These are phyloP conservation scores for Mucor indicus DNA, from an alignment of 371 early-diverging fungal genomes.

Conservation along the genomic window DNA sequence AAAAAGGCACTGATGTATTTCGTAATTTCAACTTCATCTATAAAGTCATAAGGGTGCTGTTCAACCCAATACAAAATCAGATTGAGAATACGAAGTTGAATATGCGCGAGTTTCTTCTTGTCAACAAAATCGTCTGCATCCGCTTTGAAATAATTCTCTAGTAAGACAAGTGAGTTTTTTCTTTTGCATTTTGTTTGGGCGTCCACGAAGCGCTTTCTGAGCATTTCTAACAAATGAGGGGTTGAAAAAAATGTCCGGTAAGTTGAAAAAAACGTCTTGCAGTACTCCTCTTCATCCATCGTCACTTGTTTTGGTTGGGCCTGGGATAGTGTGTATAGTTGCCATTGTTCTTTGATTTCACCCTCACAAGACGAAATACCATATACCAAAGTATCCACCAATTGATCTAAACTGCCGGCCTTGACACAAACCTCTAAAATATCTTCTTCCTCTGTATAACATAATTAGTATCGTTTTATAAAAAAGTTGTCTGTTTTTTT, in stretches of 20 bases:
- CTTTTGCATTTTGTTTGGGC: conserved; percentile 16
- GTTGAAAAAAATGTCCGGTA: conserved; percentile 56
- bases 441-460: conserved; percentile 1
- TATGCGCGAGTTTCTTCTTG: conserved; percentile 40
- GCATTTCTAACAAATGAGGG: conserved; percentile 44
- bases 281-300: conserved; percentile 50
- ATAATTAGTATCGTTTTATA: too few relatives aligned
- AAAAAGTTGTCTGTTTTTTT: not conserved
- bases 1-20: conserved; percentile 28
- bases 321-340: conserved; percentile 17
- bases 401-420: conserved; percentile 47
- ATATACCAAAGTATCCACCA: conserved; percentile 52
- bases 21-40: conserved; percentile 51
- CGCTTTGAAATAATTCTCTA: conserved; percentile 11
- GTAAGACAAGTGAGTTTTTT: conserved; percentile 4
- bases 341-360: conserved; percentile 44
- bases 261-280: conserved; percentile 52
- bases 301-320: conserved; percentile 1
- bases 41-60: conserved; percentile 64
- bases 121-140: conserved; percentile 1
- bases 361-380: conserved; percentile 46
- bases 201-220: conserved; percentile 43
- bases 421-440: conserved; percentile 40
- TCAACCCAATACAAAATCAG: conserved; percentile 67
- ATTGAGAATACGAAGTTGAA: conserved; percentile 49